Conservation (phyloP, 2,329 filamentous ascomycete genomes). For the Dactylonectria macrodidyma region DNA sequence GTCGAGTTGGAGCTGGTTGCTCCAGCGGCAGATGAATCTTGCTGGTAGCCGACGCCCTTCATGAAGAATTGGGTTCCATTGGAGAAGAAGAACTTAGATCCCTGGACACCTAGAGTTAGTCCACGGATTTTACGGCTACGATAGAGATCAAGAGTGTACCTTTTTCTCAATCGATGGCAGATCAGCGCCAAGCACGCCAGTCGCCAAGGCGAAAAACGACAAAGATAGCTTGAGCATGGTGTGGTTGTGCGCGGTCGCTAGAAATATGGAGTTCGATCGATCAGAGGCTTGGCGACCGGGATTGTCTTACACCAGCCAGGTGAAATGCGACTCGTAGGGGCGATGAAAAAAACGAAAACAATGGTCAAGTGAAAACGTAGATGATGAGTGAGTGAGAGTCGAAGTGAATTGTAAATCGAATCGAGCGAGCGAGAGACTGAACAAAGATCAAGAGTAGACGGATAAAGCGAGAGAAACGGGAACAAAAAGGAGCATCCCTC, state of each 20-base stretch:
- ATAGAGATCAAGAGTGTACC: not conserved
- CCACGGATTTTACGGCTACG: not conserved
- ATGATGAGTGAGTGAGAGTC: not conserved
- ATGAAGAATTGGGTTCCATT: constrained; percentile 82
- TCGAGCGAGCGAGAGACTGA: constrained; percentile 18
- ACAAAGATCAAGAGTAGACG: not conserved
- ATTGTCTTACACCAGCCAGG: not conserved
- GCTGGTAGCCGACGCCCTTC: constrained; percentile 95
- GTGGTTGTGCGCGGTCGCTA: not conserved
- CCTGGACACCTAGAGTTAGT: constrained; percentile 57
- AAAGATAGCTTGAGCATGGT: constrained; percentile 13
- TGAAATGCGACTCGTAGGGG: not conserved
- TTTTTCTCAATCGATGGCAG: constrained; percentile 21
- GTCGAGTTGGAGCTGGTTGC: constrained; percentile 61
- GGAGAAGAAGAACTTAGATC: constrained; percentile 91
- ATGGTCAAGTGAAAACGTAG: not conserved
- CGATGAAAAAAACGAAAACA: not conserved
- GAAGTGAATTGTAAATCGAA: not conserved
- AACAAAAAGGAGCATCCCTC: not conserved
- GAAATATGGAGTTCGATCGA: not conserved
- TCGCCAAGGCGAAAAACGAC: constrained; percentile 13
- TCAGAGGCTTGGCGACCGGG: not conserved
- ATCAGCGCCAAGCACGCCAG: constrained; percentile 5
- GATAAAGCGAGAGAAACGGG: not conserved
- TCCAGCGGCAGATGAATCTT: constrained; percentile 76